A percentile compares a stretch with the other conserved stretches of the same genome.
These are phyloP conservation scores for Populus hybrid DNA, from an alignment of 441 rosid species.

Conservation along the genomic window DNA sequence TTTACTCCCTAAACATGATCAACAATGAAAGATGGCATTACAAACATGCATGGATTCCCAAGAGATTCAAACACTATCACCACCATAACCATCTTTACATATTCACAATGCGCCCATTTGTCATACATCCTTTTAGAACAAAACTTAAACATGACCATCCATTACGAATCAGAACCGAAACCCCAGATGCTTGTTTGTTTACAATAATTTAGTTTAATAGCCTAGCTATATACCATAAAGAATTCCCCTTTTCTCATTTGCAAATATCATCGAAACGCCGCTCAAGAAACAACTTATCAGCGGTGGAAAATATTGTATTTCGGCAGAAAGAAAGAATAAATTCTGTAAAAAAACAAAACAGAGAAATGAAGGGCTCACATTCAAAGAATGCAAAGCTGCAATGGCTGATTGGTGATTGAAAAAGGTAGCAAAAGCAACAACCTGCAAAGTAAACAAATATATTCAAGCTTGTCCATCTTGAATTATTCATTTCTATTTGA, in stretches of 20 bases:
- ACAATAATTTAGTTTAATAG: neutral
- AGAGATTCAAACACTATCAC: constrained; percentile 12
- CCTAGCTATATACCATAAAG: neutral
- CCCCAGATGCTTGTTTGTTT: neutral
- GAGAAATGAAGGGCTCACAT: constrained; percentile 45
- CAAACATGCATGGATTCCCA: neutral
- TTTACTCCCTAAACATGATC: constrained; percentile 57
- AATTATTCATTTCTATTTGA: neutral
- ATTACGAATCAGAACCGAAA: neutral
- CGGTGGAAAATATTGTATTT: neutral
- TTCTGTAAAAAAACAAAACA: neutral
- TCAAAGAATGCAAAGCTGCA: constrained; percentile 60
- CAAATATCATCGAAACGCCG: neutral
- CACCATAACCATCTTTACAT: neutral
- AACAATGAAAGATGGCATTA: constrained; percentile 17
- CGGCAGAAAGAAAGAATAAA: neutral
- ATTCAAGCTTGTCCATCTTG: neutral
- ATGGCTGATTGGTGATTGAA: constrained; percentile 68
- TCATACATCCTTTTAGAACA: neutral
- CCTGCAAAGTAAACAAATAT: constrained; percentile 39
- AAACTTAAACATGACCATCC: neutral
- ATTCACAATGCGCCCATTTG: neutral
- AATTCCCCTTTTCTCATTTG: neutral
- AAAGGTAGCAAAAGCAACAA: constrained; percentile 88
- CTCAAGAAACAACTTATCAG: neutral